A percentile compares a stretch with the other conserved stretches of the same genome.
Conservation (phyloP, 108 stramenopile genomes). For the Nannochloropsis oceanica region DNA sequence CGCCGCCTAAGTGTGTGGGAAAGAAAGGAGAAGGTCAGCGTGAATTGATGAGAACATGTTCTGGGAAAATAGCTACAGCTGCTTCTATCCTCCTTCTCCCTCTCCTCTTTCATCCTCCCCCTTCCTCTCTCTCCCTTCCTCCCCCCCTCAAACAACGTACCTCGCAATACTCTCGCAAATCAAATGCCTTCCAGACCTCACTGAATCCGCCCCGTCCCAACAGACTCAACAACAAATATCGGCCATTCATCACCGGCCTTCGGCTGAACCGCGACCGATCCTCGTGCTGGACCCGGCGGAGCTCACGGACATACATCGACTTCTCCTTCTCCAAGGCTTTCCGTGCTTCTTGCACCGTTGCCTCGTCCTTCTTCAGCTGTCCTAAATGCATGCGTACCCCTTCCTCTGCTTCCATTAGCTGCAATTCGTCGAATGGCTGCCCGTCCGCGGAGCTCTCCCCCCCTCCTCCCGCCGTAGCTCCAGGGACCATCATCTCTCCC, state of each 20-base stretch:
- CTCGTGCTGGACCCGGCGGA: conserved; percentile 28
- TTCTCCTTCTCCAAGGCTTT: conserved; percentile 24
- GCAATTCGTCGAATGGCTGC: neutral
- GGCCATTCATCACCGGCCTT: conserved; percentile 29
- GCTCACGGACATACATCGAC: conserved; percentile 25
- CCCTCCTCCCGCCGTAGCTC: neutral
- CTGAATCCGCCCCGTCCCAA: conserved; percentile 95
- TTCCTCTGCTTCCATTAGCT: conserved; percentile 22
- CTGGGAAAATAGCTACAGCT: too few relatives aligned
- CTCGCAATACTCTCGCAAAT: conserved; percentile 37
- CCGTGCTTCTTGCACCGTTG: conserved; percentile 22
- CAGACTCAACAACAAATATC: conserved; percentile 70
- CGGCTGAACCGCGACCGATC: conserved; percentile 24
- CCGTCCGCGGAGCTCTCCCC: neutral
- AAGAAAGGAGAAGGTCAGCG: neutral
- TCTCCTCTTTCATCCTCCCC: neutral
- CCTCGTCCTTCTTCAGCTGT: conserved; percentile 17
- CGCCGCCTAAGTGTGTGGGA: conserved; percentile 55
- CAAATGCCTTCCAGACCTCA: conserved; percentile 93
- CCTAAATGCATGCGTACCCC: conserved; percentile 11
- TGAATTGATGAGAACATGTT: neutral
- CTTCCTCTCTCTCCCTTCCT: too few relatives aligned
- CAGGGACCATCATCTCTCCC: too few relatives aligned
- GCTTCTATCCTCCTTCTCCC: too few relatives aligned
- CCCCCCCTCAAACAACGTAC: neutral